Percentiles rank a stretch among this genome's conserved stretches.
Conservation (phyloP, 164 flowering plant genomes). For the Vitis vinifera region DNA sequence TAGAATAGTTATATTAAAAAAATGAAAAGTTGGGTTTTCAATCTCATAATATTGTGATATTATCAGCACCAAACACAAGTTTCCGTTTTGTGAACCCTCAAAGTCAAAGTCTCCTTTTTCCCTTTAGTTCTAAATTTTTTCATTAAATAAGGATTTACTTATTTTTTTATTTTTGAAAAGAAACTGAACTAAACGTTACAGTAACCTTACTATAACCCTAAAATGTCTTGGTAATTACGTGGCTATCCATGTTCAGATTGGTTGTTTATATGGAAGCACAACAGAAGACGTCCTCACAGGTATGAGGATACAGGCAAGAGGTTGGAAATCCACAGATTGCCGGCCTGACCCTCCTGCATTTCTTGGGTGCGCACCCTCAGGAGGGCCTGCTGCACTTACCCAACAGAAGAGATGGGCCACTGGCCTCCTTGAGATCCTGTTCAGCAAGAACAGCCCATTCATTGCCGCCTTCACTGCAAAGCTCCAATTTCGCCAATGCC, state of each 20-base stretch:
- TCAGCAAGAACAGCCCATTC: constrained; percentile 34
- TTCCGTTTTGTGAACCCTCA: too few species aligned
- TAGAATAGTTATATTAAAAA: too few species aligned
- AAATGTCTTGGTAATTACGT: too few species aligned
- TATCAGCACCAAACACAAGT: too few species aligned
- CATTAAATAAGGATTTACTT: too few species aligned
- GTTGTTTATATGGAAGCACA: constrained; percentile 59
- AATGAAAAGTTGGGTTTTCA: too few species aligned
- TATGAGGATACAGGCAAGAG: constrained; percentile 43
- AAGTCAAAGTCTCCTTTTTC: too few species aligned
- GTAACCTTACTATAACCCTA: too few species aligned
- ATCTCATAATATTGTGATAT: too few species aligned
- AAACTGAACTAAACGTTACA: too few species aligned
- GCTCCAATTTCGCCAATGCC: constrained; percentile 44
- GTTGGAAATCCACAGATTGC: constrained; percentile 35
- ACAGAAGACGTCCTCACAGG: constrained; percentile 62
- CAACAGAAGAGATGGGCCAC: constrained; percentile 65
- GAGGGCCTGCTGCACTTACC: constrained; percentile 29
- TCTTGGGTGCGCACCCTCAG: constrained; percentile 50
- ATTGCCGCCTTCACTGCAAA: constrained; percentile 20
- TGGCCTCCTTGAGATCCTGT: constrained; percentile 51
- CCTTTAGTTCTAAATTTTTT: too few species aligned
- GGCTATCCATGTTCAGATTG: constrained; percentile 32
- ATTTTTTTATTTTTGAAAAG: too few species aligned
- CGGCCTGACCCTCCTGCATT: constrained; percentile 45